A percentile compares a stretch with the other conserved stretches of the same genome.
phyloP scores from a whole-genome alignment of 108 stramenopile genomes.

The Cyclostephanos invisitatus region DNA sequence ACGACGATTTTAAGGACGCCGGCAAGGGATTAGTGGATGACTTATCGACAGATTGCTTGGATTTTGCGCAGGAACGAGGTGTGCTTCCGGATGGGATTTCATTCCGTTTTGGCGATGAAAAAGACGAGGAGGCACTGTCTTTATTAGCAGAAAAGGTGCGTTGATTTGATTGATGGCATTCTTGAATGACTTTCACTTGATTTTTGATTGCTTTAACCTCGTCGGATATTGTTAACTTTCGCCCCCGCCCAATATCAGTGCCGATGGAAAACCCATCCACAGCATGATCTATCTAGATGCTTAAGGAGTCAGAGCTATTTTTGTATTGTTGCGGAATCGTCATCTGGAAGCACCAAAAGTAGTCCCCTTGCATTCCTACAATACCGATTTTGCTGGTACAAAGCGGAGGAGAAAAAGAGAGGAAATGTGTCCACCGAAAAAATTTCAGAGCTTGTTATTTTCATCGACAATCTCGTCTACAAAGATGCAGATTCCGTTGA shows the following conservation, averaged over 20 bases:
- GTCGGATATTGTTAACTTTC: not conserved
- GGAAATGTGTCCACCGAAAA: conserved; percentile 26
- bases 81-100: conserved; percentile 25
- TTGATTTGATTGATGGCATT: not conserved
- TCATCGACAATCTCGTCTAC: conserved; percentile 55
- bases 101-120: conserved; percentile 23
- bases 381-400: conserved; percentile 58
- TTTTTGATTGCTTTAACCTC: not conserved
- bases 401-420: conserved; percentile 33
- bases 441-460: conserved; percentile 61
- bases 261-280: conserved; percentile 24
- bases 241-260: conserved; percentile 10
- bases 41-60: conserved; percentile 30
- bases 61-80: conserved; percentile 32
- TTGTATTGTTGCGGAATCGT: conserved; percentile 39
- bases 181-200: not conserved
- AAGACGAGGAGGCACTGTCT: conserved; percentile 21
- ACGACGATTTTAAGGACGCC: conserved; percentile 41
- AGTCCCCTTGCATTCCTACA: conserved; percentile 36
- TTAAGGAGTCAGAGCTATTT: conserved; percentile 34
- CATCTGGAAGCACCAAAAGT: not conserved
- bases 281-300: conserved; percentile 26
- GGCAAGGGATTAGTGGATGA: conserved; percentile 28
- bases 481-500: conserved; percentile 9
- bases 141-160: conserved; percentile 31